Evolutionary conservation across 2,329 filamentous ascomycete species (phyloP).

Genomic region (Fusarium tupiense): DNA sequence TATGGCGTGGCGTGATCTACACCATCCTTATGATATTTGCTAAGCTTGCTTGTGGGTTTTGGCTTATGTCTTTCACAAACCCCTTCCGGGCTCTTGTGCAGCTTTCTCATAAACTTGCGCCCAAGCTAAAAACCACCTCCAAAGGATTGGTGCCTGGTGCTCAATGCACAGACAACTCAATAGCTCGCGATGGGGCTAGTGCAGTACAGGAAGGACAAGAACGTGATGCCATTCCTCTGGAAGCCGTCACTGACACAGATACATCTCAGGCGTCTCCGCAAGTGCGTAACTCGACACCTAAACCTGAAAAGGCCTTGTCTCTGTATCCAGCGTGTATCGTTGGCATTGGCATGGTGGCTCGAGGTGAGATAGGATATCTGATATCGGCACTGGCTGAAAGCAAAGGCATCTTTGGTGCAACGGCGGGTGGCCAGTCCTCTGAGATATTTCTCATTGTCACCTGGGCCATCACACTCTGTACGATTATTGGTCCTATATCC

Average conservation of each 20-base stretch:
- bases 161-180: conserved; percentile 13
- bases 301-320: conserved; percentile 62
- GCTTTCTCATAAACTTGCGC: not conserved
- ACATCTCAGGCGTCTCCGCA: not conserved
- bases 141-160: conserved; percentile 9
- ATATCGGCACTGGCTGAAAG: conserved; percentile 75
- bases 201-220: not conserved
- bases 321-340: conserved; percentile 75
- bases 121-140: not conserved
- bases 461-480: conserved; percentile 67
- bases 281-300: conserved; percentile 8
- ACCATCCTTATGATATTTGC: conserved; percentile 73
- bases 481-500: conserved; percentile 59
- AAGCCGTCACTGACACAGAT: not conserved
- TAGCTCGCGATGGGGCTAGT: not conserved
- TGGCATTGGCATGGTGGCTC: conserved; percentile 74
- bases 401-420: conserved; percentile 52
- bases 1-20: conserved; percentile 81
- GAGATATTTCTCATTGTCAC: conserved; percentile 63
- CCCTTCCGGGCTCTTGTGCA: not conserved
- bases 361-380: conserved; percentile 84
- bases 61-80: conserved; percentile 56
- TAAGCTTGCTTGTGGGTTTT: conserved; percentile 69
- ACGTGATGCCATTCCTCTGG: not conserved
- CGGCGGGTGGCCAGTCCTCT: conserved; percentile 36